Evolutionary conservation across 306 rosid species (phyloP).

Genomic region (Cucurbita argyrosperma): DNA sequence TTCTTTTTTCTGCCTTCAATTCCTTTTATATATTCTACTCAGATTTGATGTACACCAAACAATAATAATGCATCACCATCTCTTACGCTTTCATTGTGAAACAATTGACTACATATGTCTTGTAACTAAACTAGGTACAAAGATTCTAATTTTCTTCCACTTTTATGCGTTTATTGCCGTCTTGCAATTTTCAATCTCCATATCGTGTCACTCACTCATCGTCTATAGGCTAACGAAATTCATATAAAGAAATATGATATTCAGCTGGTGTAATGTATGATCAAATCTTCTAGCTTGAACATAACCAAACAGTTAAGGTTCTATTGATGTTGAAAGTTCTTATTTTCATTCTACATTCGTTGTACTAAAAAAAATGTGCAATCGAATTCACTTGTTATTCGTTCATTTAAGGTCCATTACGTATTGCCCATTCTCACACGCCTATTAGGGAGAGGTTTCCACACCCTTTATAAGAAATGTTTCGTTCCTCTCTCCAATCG

Average conservation of each 20-base stretch:
- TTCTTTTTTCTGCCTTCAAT: background rate
- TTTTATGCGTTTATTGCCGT: background rate
- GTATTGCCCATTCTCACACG: too few species aligned
- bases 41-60: slow-evolving; percentile 7
- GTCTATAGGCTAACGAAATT: background rate
- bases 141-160: background rate
- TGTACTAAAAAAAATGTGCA: background rate
- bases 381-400: background rate
- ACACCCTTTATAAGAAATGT: too few species aligned
- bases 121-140: background rate
- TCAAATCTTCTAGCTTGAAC: too few species aligned
- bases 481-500: too few species aligned
- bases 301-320: background rate
- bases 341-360: background rate
- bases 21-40: background rate
- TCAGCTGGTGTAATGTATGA: background rate
- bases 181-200: background rate
- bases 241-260: background rate
- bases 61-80: background rate
- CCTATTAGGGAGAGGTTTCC: too few species aligned
- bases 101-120: background rate
- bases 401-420: background rate
- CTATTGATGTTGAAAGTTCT: background rate
- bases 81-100: background rate
- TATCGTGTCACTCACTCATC: background rate